Percentiles rank a stretch among this genome's conserved stretches.
These are phyloP conservation scores for Ogataea saltuana DNA, from an alignment of 805 yeast species.

Conservation along the genomic window DNA sequence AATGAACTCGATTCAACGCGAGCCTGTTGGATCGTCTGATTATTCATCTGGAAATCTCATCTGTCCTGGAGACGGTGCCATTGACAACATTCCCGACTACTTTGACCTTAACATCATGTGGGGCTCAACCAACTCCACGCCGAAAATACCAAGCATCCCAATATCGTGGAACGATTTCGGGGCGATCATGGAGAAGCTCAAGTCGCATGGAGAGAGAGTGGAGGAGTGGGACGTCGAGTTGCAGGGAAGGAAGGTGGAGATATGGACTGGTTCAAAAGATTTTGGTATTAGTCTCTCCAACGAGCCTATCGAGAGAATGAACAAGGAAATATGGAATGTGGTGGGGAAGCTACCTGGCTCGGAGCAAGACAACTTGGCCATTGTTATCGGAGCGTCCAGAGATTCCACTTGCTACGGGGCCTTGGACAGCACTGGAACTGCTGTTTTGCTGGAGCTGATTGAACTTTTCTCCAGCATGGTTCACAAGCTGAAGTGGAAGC, in stretches of 20 bases:
- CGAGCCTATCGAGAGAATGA: conserved; percentile 46
- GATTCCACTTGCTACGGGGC: conserved; percentile 76
- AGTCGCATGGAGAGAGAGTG: conserved; percentile 41
- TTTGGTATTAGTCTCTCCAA: conserved; percentile 32
- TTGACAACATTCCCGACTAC: conserved; percentile 36
- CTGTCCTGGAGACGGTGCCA: conserved; percentile 69
- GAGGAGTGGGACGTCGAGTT: conserved; percentile 38
- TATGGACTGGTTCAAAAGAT: conserved; percentile 46
- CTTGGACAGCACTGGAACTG: conserved; percentile 71
- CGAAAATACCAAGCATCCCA: conserved; percentile 76
- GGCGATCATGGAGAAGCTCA: conserved; percentile 39
- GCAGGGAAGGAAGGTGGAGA: conserved; percentile 31
- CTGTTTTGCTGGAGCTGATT: conserved; percentile 67
- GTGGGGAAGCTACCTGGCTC: conserved; percentile 75
- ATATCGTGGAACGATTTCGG: conserved; percentile 72
- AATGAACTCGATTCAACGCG: conserved; percentile 51
- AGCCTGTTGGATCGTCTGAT: conserved; percentile 57
- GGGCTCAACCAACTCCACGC: conserved; percentile 52
- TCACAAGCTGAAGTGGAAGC: conserved; percentile 72
- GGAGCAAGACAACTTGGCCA: conserved; percentile 72
- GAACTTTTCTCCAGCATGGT: conserved; percentile 66
- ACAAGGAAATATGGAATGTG: conserved; percentile 77
- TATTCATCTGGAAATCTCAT: conserved; percentile 74
- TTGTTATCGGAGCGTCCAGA: conserved; percentile 80
- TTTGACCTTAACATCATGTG: conserved; percentile 41